Base-by-base conservation (phyloP, 345 rosid genomes). In the Murraya paniculata region DNA sequence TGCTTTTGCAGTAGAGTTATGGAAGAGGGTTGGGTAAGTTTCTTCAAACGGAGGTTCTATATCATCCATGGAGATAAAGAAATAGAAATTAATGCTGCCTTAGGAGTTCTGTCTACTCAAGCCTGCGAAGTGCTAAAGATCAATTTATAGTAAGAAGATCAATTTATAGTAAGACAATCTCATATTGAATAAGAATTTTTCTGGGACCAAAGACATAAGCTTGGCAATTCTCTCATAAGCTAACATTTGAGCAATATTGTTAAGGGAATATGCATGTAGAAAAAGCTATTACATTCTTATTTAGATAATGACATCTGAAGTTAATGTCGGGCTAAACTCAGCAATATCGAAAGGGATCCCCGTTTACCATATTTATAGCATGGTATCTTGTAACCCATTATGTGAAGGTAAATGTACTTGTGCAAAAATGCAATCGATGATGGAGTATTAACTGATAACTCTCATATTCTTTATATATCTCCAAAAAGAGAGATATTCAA, bases 1-100 rank as follows among this genome's bases (percentile, higher is more conserved):
- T 53, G 50, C 38, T 59, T 41, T 9, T 28, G 14, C 4, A 1
- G 38, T 8, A 24, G 64, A 62, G 30, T 56, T 72, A 38, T 71
- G 14, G 48, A 78, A 33, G 77, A 87, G 83, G 64, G 58, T n/a
- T 65, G 73, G 71, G 55, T 69, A 84, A 16, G 81, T 55, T 41
- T 80, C 82, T 64, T 74, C 48, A 30, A 87, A 80, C 56, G 88
- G 88, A 62, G 85, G 82, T 30, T 84, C 81, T 24, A 55, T 72
- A 28, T 79, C 80, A 28, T 81, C 80, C 82, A 79, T 79, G 28
- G 53, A 45, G 33, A 70, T 21, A 71, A 35, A 57, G 36, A 73
- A 27, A 36, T 16, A 35, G 35, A 72, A 4, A 71, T 45, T 45
- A 13, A 0, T 7, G 33, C 8, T 57, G 48, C 45, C 57, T 58